phyloP scores from a whole-genome alignment of 75 land plant genomes.

The Pinus taeda region DNA sequence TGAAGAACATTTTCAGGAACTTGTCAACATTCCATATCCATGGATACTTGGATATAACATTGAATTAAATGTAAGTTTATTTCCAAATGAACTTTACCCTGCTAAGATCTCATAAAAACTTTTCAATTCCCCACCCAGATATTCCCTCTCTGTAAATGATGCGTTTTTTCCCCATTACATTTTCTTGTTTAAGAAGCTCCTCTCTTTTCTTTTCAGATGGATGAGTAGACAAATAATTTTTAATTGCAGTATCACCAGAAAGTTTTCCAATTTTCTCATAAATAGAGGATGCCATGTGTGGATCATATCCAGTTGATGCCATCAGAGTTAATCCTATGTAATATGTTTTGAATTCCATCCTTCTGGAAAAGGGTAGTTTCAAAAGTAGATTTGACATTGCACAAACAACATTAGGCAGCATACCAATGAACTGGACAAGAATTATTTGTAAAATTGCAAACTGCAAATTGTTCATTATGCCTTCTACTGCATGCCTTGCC shows the following conservation, averaged over 20 bases:
- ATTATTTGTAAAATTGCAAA: too few species aligned
- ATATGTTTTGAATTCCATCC: conserved; percentile 99
- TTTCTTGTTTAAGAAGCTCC: conserved; percentile 57
- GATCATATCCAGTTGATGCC: conserved; percentile 96
- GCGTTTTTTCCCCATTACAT: conserved; percentile 90
- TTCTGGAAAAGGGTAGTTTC: conserved; percentile 3
- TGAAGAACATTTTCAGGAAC: too few species aligned
- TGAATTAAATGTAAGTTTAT: too few species aligned
- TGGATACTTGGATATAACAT: too few species aligned
- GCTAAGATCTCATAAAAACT: conserved; percentile 53
- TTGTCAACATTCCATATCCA: too few species aligned
- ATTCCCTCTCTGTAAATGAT: conserved; percentile 50
- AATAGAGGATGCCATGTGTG: conserved; percentile 78
- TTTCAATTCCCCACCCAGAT: conserved; percentile 61
- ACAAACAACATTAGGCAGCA: too few species aligned
- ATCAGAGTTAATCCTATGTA: conserved; percentile 86
- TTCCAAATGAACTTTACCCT: too few species aligned
- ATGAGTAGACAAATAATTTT: conserved; percentile 89
- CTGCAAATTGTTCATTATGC: too few species aligned
- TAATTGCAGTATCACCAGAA: conserved; percentile 47
- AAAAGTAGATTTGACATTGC: too few species aligned
- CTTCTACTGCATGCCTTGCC: too few species aligned
- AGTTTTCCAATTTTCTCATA: conserved; percentile 89
- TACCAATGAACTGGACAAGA: too few species aligned
- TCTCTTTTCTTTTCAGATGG: conserved; percentile 93